These are phyloP conservation scores for Daedalea quercina DNA, from an alignment of 768 basidiomycete species.

Conservation along the genomic window DNA sequence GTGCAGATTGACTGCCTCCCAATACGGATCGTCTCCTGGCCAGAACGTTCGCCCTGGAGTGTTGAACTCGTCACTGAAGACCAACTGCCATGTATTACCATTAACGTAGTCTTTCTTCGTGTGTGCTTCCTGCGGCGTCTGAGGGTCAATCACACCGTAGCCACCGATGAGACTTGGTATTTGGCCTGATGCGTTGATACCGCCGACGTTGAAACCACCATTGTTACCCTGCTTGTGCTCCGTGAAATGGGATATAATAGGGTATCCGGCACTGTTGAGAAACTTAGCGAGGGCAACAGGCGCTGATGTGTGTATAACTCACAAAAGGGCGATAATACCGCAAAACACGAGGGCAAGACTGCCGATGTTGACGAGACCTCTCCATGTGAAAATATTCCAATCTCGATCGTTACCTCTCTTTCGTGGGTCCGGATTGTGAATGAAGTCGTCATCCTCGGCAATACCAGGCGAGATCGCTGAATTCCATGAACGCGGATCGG, in stretches of 20 bases:
- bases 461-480: conserved; percentile 44
- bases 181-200: conserved; percentile 39
- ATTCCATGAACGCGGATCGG: conserved; percentile 66
- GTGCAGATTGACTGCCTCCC: conserved; percentile 40
- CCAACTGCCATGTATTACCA: conserved; percentile 58
- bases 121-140: conserved; percentile 54
- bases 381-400: conserved; percentile 38
- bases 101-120: conserved; percentile 50
- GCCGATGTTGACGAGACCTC: conserved; percentile 67
- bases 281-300: neutral
- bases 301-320: conserved; percentile 20
- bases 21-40: conserved; percentile 61
- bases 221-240: conserved; percentile 20
- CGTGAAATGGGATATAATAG: conserved; percentile 31
- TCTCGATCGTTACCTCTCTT: conserved; percentile 10
- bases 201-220: conserved; percentile 38
- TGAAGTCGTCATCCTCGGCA: conserved; percentile 59
- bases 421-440: conserved; percentile 55
- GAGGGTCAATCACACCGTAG: conserved; percentile 54
- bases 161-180: conserved; percentile 54
- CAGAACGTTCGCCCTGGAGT: conserved; percentile 74
- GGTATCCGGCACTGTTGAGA: conserved; percentile 33
- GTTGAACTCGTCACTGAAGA: conserved; percentile 91
- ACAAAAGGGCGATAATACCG: conserved; percentile 53
- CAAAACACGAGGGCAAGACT: conserved; percentile 51